Percentiles rank a stretch among this genome's conserved stretches.
phyloP scores from a whole-genome alignment of 2,329 filamentous ascomycete species.

The Phyllosticta ampelicida region DNA sequence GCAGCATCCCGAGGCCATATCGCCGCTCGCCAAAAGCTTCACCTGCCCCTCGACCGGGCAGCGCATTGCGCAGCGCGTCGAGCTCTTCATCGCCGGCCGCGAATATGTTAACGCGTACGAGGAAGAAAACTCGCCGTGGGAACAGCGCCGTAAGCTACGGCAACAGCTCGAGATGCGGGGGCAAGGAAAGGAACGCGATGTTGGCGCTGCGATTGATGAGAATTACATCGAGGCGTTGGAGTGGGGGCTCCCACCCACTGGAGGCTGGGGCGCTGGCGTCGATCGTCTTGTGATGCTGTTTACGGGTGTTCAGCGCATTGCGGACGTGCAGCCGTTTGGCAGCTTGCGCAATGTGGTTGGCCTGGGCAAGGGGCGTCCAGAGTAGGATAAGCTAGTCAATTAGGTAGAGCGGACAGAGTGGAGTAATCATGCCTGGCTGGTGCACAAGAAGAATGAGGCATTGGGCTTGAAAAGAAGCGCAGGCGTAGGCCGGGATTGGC shows the following conservation, averaged over 20 bases:
- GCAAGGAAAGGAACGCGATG: conserved; percentile 31
- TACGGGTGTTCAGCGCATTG: conserved; percentile 65
- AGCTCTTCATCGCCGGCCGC: conserved; percentile 68
- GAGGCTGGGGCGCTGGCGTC: conserved; percentile 90
- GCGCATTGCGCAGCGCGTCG: conserved; percentile 66
- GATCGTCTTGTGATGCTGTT: conserved; percentile 91
- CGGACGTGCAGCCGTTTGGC: conserved; percentile 81
- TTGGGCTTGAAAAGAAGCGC: too few species aligned
- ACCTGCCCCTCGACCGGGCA: conserved; percentile 56
- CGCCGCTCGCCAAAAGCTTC: conserved; percentile 83
- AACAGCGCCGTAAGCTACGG: conserved; percentile 73
- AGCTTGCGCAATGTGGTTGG: conserved; percentile 55
- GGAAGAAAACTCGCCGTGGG: conserved; percentile 87
- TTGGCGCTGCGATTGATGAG: conserved; percentile 51
- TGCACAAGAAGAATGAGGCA: too few species aligned
- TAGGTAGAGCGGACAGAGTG: too few species aligned
- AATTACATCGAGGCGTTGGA: conserved; percentile 76
- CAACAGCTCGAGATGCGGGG: conserved; percentile 38
- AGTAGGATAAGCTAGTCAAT: not conserved
- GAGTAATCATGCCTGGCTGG: too few species aligned
- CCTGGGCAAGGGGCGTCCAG: conserved; percentile 12
- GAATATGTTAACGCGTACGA: conserved; percentile 97
- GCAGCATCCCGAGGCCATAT: conserved; percentile 82
- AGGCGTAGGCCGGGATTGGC: too few species aligned
- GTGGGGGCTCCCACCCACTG: conserved; percentile 86